Conservation (phyloP, 345 rosid species). For the Eucalyptus tenuipes region DNA sequence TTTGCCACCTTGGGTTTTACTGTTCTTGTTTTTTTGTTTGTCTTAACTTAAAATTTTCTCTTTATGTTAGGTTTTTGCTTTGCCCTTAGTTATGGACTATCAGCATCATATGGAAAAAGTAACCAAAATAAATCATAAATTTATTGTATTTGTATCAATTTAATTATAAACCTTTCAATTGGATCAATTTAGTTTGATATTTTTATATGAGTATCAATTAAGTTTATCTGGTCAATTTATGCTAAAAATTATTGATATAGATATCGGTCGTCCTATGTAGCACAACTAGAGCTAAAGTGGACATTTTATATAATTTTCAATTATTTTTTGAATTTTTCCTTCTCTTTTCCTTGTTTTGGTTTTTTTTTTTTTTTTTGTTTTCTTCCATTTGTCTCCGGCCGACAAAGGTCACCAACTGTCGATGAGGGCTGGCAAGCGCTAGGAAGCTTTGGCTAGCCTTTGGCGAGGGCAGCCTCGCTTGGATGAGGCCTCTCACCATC, state of each 20-base stretch:
- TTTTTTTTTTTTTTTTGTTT: no score
- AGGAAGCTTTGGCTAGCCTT: rapidly evolving
- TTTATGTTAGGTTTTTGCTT: background rate
- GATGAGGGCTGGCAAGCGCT: rapidly evolving
- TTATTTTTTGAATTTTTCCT: no score
- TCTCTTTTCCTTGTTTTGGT: no score
- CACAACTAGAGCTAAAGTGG: rapidly evolving
- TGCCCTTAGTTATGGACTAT: background rate
- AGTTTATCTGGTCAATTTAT: no score
- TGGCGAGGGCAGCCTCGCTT: no score
- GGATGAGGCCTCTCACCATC: no score
- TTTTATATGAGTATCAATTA: no score
- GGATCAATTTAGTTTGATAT: no score
- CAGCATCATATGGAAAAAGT: rapidly evolving
- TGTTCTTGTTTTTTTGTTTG: background rate
- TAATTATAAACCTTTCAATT: no score
- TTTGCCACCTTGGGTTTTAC: background rate
- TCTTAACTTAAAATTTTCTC: background rate
- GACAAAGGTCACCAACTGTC: rapidly evolving
- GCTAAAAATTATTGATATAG: background rate
- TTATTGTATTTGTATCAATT: no score
- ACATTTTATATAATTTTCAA: no score
- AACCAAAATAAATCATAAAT: no score
- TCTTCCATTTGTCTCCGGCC: rapidly evolving
- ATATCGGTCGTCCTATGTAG: rapidly evolving